Evolutionary conservation across 768 basidiomycete genomes (phyloP), one percentile per base, ranked within the genome.

Genomic region (Hydnomerulius pinastri): DNA sequence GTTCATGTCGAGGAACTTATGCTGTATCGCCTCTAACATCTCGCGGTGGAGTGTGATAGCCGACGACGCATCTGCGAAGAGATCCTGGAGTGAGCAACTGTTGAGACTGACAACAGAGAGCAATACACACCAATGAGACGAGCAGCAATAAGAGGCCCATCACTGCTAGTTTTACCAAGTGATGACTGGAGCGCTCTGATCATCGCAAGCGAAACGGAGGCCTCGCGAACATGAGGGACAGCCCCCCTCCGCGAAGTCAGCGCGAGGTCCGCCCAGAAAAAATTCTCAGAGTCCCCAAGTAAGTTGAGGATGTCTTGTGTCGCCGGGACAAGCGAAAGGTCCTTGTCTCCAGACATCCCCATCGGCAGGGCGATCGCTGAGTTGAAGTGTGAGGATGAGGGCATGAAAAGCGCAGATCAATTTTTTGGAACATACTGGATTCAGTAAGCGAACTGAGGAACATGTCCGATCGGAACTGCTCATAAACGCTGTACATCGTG

Each of bases 401-500:
- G 15, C 6, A 45, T 39, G 24, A 50, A 36, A 35, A 40, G 41
- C 18, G 29, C n/a, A 30, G 38, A 21, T 9, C n/a, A n/a, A n/a
- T n/a, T n/a, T n/a, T n/a, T 50, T 29, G 23, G 36, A 13, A 71
- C 91, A 29, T 60, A 96, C 94, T 86, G 1, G 96, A 96, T 65
- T 98, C 96, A 0, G 87, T 80, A 20, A 98, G 72, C 15, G 94
- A 94, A 61, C 87, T 93, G 50, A 97, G 74, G 64, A 94, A 90
- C 74, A 97, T 89, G 63, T 98, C 94, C 0, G 82, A 77, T 27
- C 82, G 81, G 73, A 96, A 92, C 6, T 83, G 83, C 30, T 79
- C 77, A 57, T 94, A 85, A 1, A 87, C 88, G 23, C 85, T 80
- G 45, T 90, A 83, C 24, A 98, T 70, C 1, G 83, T 85, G n/a